A percentile compares a stretch with the other conserved stretches of the same genome.
Evolutionary conservation across 305 asterid genomes (phyloP).

Genomic region (Rubia balearica): DNA sequence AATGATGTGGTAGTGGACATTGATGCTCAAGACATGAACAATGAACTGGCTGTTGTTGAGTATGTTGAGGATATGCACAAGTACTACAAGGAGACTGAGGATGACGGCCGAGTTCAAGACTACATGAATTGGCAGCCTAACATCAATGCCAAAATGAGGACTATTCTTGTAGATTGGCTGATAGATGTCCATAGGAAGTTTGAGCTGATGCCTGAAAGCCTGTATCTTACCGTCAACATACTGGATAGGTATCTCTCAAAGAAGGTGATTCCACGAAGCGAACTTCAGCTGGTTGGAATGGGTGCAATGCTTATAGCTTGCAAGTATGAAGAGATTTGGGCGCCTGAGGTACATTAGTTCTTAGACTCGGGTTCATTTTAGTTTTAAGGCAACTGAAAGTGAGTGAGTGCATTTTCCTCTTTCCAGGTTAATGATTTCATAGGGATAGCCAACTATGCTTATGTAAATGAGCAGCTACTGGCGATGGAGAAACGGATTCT

Average conservation of each 20-base stretch:
- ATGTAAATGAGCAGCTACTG: slow-evolving; percentile 58
- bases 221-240: too few species aligned
- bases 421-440: slow-evolving; percentile 61
- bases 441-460: slow-evolving; percentile 65
- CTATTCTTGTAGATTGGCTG: too few species aligned
- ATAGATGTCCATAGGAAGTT: too few species aligned
- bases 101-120: too few species aligned
- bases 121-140: too few species aligned
- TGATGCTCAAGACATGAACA: slow-evolving; percentile 26
- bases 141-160: too few species aligned
- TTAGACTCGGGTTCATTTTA: not conserved
- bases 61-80: slow-evolving; percentile 33
- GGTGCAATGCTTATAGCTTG: too few species aligned
- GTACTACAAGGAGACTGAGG: too few species aligned
- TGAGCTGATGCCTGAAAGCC: too few species aligned
- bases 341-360: not conserved
- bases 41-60: slow-evolving; percentile 44
- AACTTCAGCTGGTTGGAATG: too few species aligned
- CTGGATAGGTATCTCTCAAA: not conserved
- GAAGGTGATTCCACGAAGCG: too few species aligned
- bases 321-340: too few species aligned
- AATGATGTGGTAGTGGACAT: slow-evolving; percentile 24
- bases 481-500: slow-evolving; percentile 77
- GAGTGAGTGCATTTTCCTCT: not conserved
- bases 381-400: not conserved